These are phyloP conservation scores for Orbilia brochopaga DNA, from an alignment of 2,329 filamentous ascomycete species.

Conservation along the genomic window DNA sequence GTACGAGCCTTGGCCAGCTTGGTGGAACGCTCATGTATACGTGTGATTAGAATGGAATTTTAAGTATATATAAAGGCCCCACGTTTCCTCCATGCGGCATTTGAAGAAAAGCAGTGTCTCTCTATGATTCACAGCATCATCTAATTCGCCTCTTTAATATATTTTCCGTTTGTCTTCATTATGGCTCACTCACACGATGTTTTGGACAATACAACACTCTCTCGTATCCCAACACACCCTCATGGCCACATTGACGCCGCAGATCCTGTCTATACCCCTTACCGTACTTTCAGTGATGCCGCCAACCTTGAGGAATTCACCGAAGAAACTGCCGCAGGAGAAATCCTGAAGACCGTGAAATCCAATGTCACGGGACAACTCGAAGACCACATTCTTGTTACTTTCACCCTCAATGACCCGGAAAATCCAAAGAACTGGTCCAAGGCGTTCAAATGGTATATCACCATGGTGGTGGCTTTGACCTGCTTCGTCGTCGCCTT, in stretches of 20 bases:
- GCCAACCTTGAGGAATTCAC: slow-evolving; percentile 73
- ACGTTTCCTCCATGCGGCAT: no score
- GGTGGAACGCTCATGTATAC: no score
- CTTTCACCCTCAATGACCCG: slow-evolving; percentile 73
- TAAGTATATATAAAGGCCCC: no score
- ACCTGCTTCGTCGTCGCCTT: slow-evolving; percentile 78
- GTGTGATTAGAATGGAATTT: no score
- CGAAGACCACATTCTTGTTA: slow-evolving; percentile 69
- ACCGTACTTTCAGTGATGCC: slow-evolving; percentile 67
- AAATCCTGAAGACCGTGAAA: slow-evolving; percentile 65
- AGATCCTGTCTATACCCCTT: slow-evolving; percentile 64
- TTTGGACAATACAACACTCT: no score
- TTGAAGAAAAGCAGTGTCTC: no score
- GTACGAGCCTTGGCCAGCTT: no score
- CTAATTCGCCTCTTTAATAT: no score
- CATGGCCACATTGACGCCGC: neutral
- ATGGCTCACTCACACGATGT: no score
- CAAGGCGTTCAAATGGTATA: slow-evolving; percentile 79
- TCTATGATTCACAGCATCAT: no score
- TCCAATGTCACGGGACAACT: slow-evolving; percentile 63
- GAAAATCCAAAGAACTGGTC: slow-evolving; percentile 88
- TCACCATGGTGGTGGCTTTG: slow-evolving; percentile 80
- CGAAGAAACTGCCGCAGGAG: slow-evolving; percentile 67
- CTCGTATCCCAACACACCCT: no score
- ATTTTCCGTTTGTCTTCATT: no score